Evolutionary conservation across 306 rosid genomes (phyloP), one percentile per base, ranked within the genome.

Genomic region (Gleditsia sinensis): DNA sequence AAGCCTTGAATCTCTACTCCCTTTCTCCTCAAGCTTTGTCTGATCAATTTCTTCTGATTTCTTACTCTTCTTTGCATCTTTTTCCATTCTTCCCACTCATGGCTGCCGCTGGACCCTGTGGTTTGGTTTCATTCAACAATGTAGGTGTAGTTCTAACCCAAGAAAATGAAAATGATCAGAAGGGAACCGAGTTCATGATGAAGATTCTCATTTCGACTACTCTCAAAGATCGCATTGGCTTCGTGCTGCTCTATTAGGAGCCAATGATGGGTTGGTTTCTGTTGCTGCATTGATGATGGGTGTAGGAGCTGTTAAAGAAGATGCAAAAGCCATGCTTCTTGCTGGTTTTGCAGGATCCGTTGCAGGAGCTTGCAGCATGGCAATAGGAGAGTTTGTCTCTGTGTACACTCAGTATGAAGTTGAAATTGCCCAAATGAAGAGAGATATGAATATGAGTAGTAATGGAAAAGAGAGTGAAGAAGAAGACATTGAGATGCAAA

Each of bases 381-480:
- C 72, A 19, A 70, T 78, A 19, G 82, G 72, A 36, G 77, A 78
- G 30, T 78, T 49, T 62, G 77, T 69, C 9, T 69, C 81, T 4
- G 72, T 61, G 42, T 53, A 70, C 46, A 50, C 77, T 56, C 78
- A 66, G 16, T 27, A 67, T 36, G 80, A 80, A 24, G 33, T 80
- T 68, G 80, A 68, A 54, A 3, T 20, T 2, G 67, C 75, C 6
- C 66, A 73, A 50, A 42, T 48, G 6, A 51, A 63, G 17, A 53
- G 66, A 37, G 30, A 76, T 0, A 32, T 19, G 30, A 13, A 45
- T 43, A 7, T 1, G 12, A 13, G 17, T 24, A 53, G n/a, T 0
- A 7, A 5, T 1, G 25, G 43, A n/a, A 13, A 14, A 43, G 43
- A n/a, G 3, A 14, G 14, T 13, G 19, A 43, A 12, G 19, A 43